Evolutionary conservation across 306 rosid species (phyloP), one percentile per base, ranked within the genome.

Genomic region (Arachis stenosperma): DNA sequence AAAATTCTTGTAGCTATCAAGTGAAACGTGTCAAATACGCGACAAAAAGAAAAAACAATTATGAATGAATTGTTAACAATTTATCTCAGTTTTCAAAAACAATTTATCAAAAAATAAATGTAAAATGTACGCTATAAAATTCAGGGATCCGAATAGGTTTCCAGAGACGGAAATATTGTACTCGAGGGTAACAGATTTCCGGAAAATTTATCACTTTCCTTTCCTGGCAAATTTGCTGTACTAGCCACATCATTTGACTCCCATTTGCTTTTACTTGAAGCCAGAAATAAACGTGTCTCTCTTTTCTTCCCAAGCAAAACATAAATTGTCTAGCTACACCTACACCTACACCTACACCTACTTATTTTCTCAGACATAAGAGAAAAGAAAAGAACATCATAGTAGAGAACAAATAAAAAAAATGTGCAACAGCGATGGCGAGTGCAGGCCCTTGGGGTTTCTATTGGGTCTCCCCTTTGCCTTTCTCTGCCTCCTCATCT

Each of bases 401-500:
- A 5, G 13, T 4, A 17, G 8, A 55, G 6, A 75, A 10, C 30
- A 11, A 11, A 22, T 11, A 27, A 62, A 27, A 9, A 39, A 52
- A 8, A 92, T 90, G 98, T 90, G 97, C 47, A 65, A 78, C 43
- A 73, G 80, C n/a, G 86, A 93, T 5, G 96, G 98, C 27, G 92
- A 93, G 8, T 93, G 98, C 85, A 84, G 97, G 82, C 98, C 98
- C 13, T 70, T 93, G 62, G 98, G 98, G 9, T 93, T 93, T 76
- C 86, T 93, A 6, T 75, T 93, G 71, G 97, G 98, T 74, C 92
- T 93, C 55, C 96, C 98, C 73, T 90, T 93, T 61, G 97, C 98
- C 33, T 69, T 89, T 52, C 88, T 93, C 70, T 73, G 83, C 15
- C 90, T 90, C 67, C 10, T 92, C 57, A 11, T 93, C 84, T 93